These are phyloP conservation scores for Cadophora sp. DNA, from an alignment of 2,329 filamentous ascomycete genomes.

Conservation along the genomic window DNA sequence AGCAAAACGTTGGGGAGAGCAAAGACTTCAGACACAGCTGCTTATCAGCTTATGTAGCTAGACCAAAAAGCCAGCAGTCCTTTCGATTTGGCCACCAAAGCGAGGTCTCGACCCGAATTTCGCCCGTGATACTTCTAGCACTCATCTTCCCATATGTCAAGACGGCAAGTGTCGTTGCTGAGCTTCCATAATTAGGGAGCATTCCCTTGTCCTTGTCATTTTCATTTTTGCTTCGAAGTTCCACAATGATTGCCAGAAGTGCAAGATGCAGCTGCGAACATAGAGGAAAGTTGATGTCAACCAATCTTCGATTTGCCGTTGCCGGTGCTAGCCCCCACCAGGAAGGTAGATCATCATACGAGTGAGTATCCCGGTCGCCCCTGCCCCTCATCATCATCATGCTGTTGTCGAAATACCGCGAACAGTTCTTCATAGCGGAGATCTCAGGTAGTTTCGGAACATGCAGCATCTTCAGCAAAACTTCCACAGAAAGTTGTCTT, in stretches of 20 bases:
- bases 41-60: constrained; percentile 42
- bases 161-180: background rate
- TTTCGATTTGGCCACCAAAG: constrained; percentile 23
- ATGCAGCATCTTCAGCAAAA: background rate
- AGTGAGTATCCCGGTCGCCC: background rate
- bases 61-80: constrained; percentile 41
- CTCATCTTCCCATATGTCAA: background rate
- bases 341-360: constrained; percentile 8
- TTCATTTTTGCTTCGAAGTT: background rate
- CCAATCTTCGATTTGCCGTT: background rate
- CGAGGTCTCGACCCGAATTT: background rate
- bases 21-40: constrained; percentile 38
- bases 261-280: background rate
- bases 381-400: constrained; percentile 2
- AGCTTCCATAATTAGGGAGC: background rate
- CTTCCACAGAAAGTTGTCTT: background rate
- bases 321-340: background rate
- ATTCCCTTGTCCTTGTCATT: background rate
- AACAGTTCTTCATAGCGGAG: background rate
- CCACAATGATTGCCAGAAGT: background rate
- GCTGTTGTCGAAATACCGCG: background rate
- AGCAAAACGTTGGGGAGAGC: constrained; percentile 35
- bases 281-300: background rate
- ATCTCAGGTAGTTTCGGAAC: background rate
- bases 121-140: background rate